Base-by-base conservation (phyloP, 805 yeast species). In the Spathaspora sp. region DNA sequence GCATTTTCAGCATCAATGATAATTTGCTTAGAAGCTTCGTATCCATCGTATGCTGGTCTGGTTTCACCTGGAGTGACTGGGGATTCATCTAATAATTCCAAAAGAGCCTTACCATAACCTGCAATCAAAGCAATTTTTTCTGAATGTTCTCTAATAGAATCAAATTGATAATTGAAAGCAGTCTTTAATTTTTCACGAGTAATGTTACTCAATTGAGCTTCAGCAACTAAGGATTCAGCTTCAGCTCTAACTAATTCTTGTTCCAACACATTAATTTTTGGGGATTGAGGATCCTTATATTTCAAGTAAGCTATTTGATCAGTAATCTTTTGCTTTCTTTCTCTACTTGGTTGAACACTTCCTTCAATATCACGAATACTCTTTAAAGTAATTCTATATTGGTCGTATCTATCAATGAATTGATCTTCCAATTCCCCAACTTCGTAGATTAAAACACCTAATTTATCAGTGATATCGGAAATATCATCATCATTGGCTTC, bases 31-130 rank as follows among this genome's bases (percentile, higher is more conserved):
- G 97, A 88, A 54, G 97, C 97, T 72, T 93, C 97, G 73, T 91
- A 93, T 60, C 98, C 98, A 68, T 94, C 98, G 75, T 94, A 93
- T 55, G 97, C 93, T 47, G 97, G 93, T 80, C 98, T 90, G 59
- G 97, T 86, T 81, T 93, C 98, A 79, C 99, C 99, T 57, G 99
- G 99, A 60, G 97, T 93, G 59, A 94, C 97, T 57, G 98, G 96
- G 59, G 94, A 77, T 75, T 93, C 98, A 71, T 93, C 98, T 70
- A 93, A 82, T 67, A 93, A 84, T 80, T 94, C 98, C 68, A 94
- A 81, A 60, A 93, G 78, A 44, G 97, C 97, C 81, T 93, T 93
- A 78, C 98, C 98, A 81, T 94, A 94, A 67, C 97, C 97, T 63
- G 98, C 97, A 77, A 93, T 93, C 63, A 94, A 80, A 49, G 98